phyloP scores from a whole-genome alignment of 768 basidiomycete species.

The Stropharia rugosoannulata region DNA sequence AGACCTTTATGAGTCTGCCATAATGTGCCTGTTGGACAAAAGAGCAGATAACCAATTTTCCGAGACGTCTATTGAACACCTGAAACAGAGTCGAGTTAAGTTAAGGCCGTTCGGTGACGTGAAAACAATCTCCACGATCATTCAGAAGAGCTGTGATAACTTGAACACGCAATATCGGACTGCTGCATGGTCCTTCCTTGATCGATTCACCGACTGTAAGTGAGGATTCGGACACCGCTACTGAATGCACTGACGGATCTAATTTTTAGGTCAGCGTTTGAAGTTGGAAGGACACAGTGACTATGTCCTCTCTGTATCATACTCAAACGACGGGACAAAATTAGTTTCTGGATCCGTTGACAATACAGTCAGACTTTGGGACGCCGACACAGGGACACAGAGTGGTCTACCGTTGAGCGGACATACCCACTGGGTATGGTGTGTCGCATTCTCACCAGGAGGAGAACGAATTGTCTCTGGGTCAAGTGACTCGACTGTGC shows the following conservation, averaged over 20 bases:
- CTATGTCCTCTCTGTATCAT: slow-evolving; percentile 6
- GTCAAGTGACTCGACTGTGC: slow-evolving; percentile 1
- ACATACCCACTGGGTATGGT: slow-evolving; percentile 5
- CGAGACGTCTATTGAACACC: no score
- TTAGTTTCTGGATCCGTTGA: slow-evolving; percentile 5
- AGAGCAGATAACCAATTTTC: no score
- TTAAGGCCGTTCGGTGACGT: no score
- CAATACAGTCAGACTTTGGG: slow-evolving; percentile 11
- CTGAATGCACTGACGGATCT: slow-evolving; percentile 5
- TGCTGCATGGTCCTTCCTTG: no score
- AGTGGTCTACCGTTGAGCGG: slow-evolving; percentile 2
- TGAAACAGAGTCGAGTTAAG: no score
- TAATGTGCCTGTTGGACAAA: no score
- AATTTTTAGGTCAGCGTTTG: neutral
- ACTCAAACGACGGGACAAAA: slow-evolving; percentile 2
- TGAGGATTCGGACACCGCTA: neutral
- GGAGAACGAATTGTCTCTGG: slow-evolving; percentile 1
- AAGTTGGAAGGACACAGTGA: slow-evolving; percentile 1
- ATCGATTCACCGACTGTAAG: no score
- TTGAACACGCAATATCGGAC: no score
- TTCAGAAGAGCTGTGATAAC: no score
- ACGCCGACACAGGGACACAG: slow-evolving; percentile 6
- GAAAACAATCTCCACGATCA: no score
- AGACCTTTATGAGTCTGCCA: no score
- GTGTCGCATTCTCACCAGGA: slow-evolving; percentile 4